phyloP scores from a whole-genome alignment of 345 rosid species.

The Eucalyptus regnans region DNA sequence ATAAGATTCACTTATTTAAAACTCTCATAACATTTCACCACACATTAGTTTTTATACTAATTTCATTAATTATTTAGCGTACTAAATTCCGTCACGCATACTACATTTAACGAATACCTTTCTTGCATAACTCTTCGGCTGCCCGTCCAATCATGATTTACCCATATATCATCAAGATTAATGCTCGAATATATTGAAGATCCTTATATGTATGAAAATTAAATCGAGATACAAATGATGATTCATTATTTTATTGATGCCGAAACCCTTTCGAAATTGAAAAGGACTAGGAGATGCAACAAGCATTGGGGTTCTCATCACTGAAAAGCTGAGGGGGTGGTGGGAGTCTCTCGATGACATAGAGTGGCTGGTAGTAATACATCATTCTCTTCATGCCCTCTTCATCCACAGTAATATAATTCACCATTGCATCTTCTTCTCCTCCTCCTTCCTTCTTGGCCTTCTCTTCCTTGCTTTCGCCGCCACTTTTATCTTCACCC shows the following conservation, averaged over 20 bases:
- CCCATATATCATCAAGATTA: background rate
- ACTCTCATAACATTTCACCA: background rate
- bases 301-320: constrained; percentile 96
- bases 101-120: background rate
- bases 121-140: background rate
- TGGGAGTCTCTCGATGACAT: constrained; percentile 57
- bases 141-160: background rate
- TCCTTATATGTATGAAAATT: background rate
- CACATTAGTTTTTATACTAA: background rate
- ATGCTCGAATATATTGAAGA: background rate
- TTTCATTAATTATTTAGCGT: background rate
- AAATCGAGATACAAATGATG: background rate
- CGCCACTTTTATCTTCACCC: background rate
- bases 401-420: constrained; percentile 12
- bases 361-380: constrained; percentile 49
- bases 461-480: constrained; percentile 2
- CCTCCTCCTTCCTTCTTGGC: background rate
- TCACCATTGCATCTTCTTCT: background rate
- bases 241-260: background rate
- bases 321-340: constrained; percentile 86
- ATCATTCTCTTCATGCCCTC: constrained; percentile 52
- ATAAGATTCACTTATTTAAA: background rate
- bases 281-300: constrained; percentile 44
- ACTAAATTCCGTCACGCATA: background rate
- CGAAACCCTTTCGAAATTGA: background rate